Conservation (phyloP, 176 grass and related monocot species). For the Bromus sterilis region DNA sequence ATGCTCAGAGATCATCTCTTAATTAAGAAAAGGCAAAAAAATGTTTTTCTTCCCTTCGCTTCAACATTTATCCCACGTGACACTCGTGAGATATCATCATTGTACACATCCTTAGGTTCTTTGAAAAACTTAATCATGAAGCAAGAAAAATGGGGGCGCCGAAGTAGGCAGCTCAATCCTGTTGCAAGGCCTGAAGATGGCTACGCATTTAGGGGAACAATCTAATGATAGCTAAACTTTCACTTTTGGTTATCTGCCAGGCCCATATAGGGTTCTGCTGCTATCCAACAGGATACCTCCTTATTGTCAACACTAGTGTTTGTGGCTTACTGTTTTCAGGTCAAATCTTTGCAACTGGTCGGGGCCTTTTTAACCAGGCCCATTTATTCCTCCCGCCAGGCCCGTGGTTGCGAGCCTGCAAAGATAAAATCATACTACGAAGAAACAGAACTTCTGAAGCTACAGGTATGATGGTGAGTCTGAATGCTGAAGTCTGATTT, state of each 20-base stretch:
- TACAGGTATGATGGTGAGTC: neutral
- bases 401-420: neutral
- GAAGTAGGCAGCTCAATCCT: neutral
- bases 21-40: too few relatives aligned
- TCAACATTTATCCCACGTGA: too few relatives aligned
- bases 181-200: neutral
- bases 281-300: slow-evolving; percentile 10
- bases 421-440: neutral
- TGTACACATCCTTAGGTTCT: too few relatives aligned
- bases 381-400: neutral
- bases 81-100: too few relatives aligned
- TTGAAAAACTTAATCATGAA: slow-evolving; percentile 2
- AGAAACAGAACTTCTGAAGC: neutral
- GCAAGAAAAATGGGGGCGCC: neutral
- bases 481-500: neutral
- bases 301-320: slow-evolving; percentile 7
- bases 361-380: slow-evolving; percentile 17
- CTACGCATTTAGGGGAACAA: neutral
- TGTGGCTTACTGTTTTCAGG: neutral
- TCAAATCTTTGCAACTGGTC: slow-evolving; percentile 6
- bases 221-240: slow-evolving; percentile 16
- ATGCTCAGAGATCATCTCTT: too few relatives aligned
- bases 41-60: too few relatives aligned
- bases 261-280: slow-evolving; percentile 22
- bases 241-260: slow-evolving; percentile 20